phyloP scores from a whole-genome alignment of 768 basidiomycete genomes.

The Tulasnella sp. region DNA sequence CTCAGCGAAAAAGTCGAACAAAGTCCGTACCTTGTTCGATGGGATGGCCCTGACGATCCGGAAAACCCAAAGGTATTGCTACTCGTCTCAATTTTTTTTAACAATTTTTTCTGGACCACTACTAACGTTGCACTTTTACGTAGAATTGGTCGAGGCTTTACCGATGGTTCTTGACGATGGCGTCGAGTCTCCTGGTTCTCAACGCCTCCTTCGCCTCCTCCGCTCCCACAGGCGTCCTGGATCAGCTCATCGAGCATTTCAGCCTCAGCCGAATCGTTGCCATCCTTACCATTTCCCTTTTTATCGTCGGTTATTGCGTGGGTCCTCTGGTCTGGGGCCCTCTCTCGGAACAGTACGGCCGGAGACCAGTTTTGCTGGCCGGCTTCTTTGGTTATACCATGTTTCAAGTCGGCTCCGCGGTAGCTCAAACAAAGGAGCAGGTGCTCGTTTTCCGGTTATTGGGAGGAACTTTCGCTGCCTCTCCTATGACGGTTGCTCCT shows the following conservation, averaged over 20 bases:
- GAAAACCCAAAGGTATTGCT: slow-evolving; percentile 29
- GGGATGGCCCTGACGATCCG: slow-evolving; percentile 25
- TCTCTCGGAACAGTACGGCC: slow-evolving; percentile 39
- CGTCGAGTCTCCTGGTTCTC: slow-evolving; percentile 19
- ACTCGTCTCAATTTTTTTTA: not conserved
- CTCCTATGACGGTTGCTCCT: slow-evolving; percentile 33
- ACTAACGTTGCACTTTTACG: not conserved
- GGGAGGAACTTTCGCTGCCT: slow-evolving; percentile 33
- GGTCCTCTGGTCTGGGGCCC: slow-evolving; percentile 40
- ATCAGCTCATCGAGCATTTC: slow-evolving; percentile 26
- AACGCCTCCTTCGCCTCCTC: slow-evolving; percentile 28
- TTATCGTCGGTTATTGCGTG: slow-evolving; percentile 34
- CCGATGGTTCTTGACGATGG: slow-evolving; percentile 24
- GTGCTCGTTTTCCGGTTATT: slow-evolving; percentile 37
- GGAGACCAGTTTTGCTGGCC: slow-evolving; percentile 40
- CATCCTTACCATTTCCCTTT: slow-evolving; percentile 28
- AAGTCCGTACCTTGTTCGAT: slow-evolving; percentile 18
- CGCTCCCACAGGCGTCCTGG: slow-evolving; percentile 28
- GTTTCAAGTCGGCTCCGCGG: slow-evolving; percentile 38
- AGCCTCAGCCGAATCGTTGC: slow-evolving; percentile 22
- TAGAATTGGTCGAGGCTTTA: slow-evolving; percentile 25
- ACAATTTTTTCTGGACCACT: too few relatives aligned
- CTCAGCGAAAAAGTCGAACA: slow-evolving; percentile 6
- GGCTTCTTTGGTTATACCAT: slow-evolving; percentile 37
- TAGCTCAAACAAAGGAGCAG: slow-evolving; percentile 39